Conservation (phyloP, 352 stramenopile genomes). For the Globisporangium canariense region DNA sequence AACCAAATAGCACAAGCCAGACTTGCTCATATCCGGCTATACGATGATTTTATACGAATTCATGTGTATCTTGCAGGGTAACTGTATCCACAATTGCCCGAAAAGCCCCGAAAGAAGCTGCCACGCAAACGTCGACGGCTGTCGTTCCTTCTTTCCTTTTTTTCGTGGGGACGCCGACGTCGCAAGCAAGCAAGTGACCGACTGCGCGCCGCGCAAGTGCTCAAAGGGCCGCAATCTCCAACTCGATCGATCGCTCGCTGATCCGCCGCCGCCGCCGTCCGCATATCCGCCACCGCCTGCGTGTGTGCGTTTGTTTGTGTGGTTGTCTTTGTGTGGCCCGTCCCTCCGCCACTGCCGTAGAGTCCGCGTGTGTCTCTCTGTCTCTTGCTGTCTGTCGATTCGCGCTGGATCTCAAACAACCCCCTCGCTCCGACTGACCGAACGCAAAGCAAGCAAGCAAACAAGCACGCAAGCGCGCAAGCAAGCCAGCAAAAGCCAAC, state of each 20-base stretch:
- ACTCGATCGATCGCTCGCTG: constrained; percentile 3
- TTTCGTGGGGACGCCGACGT: neutral
- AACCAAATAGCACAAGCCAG: no score
- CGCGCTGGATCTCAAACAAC: constrained; percentile 9
- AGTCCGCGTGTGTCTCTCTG: constrained; percentile 3
- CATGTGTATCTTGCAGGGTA: no score
- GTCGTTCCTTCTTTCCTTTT: neutral
- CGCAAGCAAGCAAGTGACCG: neutral
- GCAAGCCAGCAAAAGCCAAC: no score
- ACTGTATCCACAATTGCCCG: no score
- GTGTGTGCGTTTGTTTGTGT: constrained; percentile 2
- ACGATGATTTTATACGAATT: no score
- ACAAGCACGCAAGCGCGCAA: no score
- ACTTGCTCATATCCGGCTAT: no score
- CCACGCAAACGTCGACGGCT: no score
- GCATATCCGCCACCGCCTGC: neutral
- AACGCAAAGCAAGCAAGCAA: neutral
- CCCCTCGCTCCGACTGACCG: neutral
- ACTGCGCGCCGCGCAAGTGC: neutral
- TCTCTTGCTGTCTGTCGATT: constrained; percentile 1
- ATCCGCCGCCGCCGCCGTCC: neutral
- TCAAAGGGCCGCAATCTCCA: neutral
- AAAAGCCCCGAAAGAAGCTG: neutral
- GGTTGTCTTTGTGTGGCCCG: constrained; percentile 5
- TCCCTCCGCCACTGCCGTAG: constrained; percentile 5